phyloP scores from a whole-genome alignment of 2,329 filamentous ascomycete species.

The Paracoccidioides lutzii region DNA sequence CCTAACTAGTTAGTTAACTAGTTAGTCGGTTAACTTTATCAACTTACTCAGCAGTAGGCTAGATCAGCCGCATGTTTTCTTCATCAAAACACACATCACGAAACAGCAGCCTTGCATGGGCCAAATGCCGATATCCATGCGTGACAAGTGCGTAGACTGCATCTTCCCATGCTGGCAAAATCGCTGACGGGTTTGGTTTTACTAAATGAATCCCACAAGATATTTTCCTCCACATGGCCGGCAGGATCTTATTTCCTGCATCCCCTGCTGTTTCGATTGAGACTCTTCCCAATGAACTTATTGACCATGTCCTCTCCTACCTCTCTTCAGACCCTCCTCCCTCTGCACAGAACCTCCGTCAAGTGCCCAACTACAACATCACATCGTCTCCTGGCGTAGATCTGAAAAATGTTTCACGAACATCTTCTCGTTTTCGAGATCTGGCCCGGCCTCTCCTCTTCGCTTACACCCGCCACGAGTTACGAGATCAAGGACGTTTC shows the following conservation, averaged over 20 bases:
- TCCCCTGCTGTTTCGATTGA: conserved; percentile 10
- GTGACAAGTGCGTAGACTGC: not conserved
- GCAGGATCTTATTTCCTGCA: not conserved
- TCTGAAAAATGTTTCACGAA: conserved; percentile 45
- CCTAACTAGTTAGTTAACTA: no score
- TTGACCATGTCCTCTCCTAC: conserved; percentile 44
- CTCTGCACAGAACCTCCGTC: conserved; percentile 37
- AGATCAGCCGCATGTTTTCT: not conserved
- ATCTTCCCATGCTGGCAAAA: not conserved
- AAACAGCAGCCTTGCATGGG: not conserved
- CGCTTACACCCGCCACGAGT: conserved; percentile 36
- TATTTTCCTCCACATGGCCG: not conserved
- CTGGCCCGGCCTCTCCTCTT: conserved; percentile 46
- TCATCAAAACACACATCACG: not conserved
- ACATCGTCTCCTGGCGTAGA: conserved; percentile 23
- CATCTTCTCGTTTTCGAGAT: conserved; percentile 42
- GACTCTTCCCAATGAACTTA: conserved; percentile 48
- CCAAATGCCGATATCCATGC: not conserved
- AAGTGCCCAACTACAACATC: conserved; percentile 38
- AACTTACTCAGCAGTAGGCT: not conserved
- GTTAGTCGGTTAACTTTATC: no score
- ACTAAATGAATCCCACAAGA: not conserved
- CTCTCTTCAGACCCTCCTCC: conserved; percentile 39
- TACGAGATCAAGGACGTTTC: conserved; percentile 23
- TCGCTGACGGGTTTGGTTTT: not conserved